Evolutionary conservation across 768 basidiomycete species (phyloP).

Genomic region (Termitomyces sp.): DNA sequence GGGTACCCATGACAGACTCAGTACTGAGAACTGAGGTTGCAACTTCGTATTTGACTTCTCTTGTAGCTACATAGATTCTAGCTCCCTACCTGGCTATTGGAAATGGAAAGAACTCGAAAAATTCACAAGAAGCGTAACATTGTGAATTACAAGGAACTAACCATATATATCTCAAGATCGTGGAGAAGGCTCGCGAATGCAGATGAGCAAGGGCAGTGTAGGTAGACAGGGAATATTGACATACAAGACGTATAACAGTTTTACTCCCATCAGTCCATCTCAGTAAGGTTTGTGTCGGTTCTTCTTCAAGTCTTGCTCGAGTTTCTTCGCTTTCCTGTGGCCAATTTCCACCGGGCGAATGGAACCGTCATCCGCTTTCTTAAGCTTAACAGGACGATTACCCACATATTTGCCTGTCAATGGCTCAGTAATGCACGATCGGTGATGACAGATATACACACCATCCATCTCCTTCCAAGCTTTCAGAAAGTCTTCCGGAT

Average conservation of each 20-base stretch:
- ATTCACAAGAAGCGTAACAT: neutral
- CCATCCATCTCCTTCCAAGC: conserved; percentile 99
- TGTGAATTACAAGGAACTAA: neutral
- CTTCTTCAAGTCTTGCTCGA: conserved; percentile 91
- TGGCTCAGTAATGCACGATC: neutral
- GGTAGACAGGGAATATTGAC: conserved; percentile 7
- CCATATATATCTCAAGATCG: no score
- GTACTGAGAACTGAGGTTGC: no score
- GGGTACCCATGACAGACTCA: no score
- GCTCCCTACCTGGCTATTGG: no score
- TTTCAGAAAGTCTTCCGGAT: conserved; percentile 96
- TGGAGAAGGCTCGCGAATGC: conserved; percentile 1
- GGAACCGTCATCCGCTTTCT: conserved; percentile 84
- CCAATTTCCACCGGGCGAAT: conserved; percentile 93
- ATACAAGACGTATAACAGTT: conserved; percentile 7
- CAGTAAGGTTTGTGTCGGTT: conserved; percentile 86
- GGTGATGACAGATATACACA: conserved; percentile 27
- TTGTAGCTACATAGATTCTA: no score
- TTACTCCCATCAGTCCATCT: conserved; percentile 9
- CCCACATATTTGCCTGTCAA: conserved; percentile 90
- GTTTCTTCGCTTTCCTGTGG: conserved; percentile 82
- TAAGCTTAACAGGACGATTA: conserved; percentile 93
- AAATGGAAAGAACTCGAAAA: neutral
- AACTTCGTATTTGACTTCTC: no score
- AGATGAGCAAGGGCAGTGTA: conserved; percentile 9